Evolutionary conservation across 495 filamentous ascomycete species (phyloP), one percentile per base, ranked within the genome.

Genomic region (Podospora conica): DNA sequence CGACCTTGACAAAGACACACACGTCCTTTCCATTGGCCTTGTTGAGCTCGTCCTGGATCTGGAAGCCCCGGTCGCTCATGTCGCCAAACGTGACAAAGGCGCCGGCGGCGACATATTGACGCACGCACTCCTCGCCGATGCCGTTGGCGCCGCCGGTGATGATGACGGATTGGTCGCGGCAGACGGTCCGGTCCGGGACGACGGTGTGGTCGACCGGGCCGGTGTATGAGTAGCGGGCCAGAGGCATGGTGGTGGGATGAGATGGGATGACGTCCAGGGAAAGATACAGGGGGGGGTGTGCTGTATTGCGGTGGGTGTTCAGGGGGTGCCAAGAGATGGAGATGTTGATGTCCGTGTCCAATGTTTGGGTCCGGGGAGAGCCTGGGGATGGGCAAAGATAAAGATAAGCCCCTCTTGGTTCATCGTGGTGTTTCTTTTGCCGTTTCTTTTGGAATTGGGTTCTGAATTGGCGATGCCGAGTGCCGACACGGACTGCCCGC

Each of bases 61-160:
- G 62, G 12, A 75, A 76, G 5, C 74, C 69, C 5, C 73, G 70
- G 15, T 73, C 71, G 61, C 77, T 74, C 28, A 82, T 67, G 61
- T 84, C 82, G 48, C 76, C 81, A 59, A 84, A 73, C 0, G 79
- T 77, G 18, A 84, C 77, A 58, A 71, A 78, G 29, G 76, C 78
- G 25, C 78, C 79, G 25, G 76, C 77, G 55, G 72, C 70, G 8
- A 77, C 64, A 63, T 81, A 76, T 1, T 76, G 68, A 5, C 67
- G 67, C 18, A 80, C 79, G 31, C 73, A 80, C 1, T 75, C 77
- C 69, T 80, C 79, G 65, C 81, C 81, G 21, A 83, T 79, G 18
- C 81, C 81, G 48, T 76, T 75, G 40, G 69, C 69, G 60, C 74
- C 81, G 59, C 80, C 79, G 0, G 80, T 81, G 60, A 82, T 62